Conservation (phyloP, 2,329 filamentous ascomycete genomes). For the Sphaerulina populicola region DNA sequence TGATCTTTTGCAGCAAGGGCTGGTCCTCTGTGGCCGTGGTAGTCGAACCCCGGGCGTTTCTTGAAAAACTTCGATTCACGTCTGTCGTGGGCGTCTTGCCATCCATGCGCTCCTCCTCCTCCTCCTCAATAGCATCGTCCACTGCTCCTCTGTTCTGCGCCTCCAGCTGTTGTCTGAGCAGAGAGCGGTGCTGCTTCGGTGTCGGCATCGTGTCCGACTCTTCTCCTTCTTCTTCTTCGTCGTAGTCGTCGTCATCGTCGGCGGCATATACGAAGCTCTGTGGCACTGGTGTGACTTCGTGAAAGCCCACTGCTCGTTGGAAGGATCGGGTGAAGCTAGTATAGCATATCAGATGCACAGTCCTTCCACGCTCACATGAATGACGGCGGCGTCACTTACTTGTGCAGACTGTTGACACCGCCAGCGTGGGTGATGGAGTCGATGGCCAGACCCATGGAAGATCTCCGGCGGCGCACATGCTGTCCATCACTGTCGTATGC, state of each 20-base stretch:
- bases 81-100: constrained; percentile 29
- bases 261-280: constrained; percentile 57
- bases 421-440: constrained; percentile 59
- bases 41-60: constrained; percentile 3
- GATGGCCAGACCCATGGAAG: constrained; percentile 45
- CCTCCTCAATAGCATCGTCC: constrained; percentile 19
- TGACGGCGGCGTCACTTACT: background rate
- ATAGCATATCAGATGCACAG: background rate
- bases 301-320: constrained; percentile 81
- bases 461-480: constrained; percentile 36
- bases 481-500: constrained; percentile 16
- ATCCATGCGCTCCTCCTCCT: constrained; percentile 11
- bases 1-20: constrained; percentile 22
- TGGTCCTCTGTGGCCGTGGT: constrained; percentile 21
- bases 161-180: constrained; percentile 28
- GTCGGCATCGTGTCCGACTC: constrained; percentile 31
- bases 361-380: background rate
- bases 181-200: constrained; percentile 27
- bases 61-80: constrained; percentile 15
- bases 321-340: constrained; percentile 79
- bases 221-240: constrained; percentile 49
- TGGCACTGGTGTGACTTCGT: constrained; percentile 73
- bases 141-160: constrained; percentile 14
- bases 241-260: constrained; percentile 34
- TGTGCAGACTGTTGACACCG: constrained; percentile 82